Base-by-base conservation (phyloP, 2,329 filamentous ascomycete genomes). In the Orbilia oligospora region DNA sequence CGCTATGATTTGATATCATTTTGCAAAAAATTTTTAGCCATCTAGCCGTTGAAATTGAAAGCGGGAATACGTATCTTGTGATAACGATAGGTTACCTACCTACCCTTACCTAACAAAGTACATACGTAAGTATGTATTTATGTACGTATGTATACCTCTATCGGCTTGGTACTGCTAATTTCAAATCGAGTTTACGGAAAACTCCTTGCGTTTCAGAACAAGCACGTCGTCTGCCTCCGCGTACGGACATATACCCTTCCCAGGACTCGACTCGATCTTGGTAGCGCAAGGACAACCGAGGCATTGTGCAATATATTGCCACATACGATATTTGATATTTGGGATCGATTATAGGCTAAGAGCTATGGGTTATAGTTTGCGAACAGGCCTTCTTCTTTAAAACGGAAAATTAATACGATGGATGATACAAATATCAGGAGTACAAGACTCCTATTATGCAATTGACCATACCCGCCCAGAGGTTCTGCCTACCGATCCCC, bases 111-210 rank as follows among this genome's bases (percentile, higher is more conserved):
- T n/a, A n/a, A n/a, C n/a, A n/a, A n/a, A n/a, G n/a, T n/a, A n/a
- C n/a, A n/a, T n/a, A n/a, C n/a, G n/a, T n/a, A n/a, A n/a, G n/a
- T n/a, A n/a, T n/a, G n/a, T n/a, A n/a, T n/a, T n/a, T n/a, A n/a
- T n/a, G n/a, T n/a, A n/a, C 33, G 3, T 55, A 49, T 41, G 44
- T 20, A 48, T 61, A 61, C 22, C 58, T 61, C 61, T 70, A 53
- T 53, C 51, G 72, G 65, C 22, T 70, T 44, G 66, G 66, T 76
- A 70, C 65, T 65, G 72, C 66, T 53, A 76, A 70, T 76, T 76
- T 70, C 72, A 71, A 70, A 76, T 66, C 56, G 36, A 76, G 65
- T 76, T 69, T 76, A 76, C 72, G 27, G 69, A 69, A 76, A 76
- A 76, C 72, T 70, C 72, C 36, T 65, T 66, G 41, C 51, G 72